phyloP scores from a whole-genome alignment of 108 stramenopile genomes.

The Nitzschia putrida region DNA sequence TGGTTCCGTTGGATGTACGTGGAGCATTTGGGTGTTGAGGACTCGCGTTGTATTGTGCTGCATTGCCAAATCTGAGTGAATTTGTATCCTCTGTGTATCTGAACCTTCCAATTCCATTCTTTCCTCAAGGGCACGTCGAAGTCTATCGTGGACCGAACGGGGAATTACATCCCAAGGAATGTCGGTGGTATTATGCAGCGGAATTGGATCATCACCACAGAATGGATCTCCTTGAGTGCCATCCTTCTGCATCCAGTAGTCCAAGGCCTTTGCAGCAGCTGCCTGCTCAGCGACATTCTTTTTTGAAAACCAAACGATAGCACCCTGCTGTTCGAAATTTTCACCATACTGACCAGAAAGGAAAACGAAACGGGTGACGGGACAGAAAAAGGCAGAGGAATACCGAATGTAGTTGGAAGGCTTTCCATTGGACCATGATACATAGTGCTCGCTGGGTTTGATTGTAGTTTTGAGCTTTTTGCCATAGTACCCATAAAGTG shows the following conservation, averaged over 20 bases:
- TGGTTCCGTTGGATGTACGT: no score
- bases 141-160: no score
- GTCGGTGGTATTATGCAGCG: no score
- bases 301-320: slow-evolving; percentile 18
- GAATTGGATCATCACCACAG: no score
- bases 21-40: no score
- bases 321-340: neutral
- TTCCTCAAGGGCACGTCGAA: no score
- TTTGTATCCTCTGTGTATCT: no score
- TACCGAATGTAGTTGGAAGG: slow-evolving; percentile 10
- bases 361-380: slow-evolving; percentile 23
- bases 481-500: slow-evolving; percentile 23
- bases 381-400: slow-evolving; percentile 28
- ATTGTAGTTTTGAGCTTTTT: slow-evolving; percentile 25
- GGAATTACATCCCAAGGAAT: no score
- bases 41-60: no score
- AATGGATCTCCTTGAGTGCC: neutral
- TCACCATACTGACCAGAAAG: slow-evolving; percentile 6
- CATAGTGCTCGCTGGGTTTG: slow-evolving; percentile 29
- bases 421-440: slow-evolving; percentile 42
- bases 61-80: no score
- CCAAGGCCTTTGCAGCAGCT: slow-evolving; percentile 48
- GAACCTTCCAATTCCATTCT: no score
- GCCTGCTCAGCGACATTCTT: slow-evolving; percentile 51
- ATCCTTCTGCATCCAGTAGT: slow-evolving; percentile 41